Evolutionary conservation across 1,284 basidiomycete genomes (phyloP).

Genomic region (Cryptococcus sp.): DNA sequence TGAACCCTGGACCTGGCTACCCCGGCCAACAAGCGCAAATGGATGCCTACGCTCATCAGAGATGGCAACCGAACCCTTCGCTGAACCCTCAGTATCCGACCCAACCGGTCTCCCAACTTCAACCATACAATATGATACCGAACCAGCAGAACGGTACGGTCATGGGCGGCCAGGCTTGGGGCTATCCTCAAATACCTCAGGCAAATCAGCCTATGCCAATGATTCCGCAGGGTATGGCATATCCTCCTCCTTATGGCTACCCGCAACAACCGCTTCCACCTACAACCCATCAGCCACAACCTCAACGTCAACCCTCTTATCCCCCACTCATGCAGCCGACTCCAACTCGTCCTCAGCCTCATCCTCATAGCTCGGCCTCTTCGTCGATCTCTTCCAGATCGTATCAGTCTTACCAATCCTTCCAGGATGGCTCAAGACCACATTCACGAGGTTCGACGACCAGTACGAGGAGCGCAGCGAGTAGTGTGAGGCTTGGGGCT

Average conservation of each 20-base stretch:
- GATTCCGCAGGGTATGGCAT: conserved; percentile 42
- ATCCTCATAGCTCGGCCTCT: conserved; percentile 42
- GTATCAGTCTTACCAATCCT: conserved; percentile 41
- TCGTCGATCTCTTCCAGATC: conserved; percentile 47
- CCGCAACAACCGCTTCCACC: conserved; percentile 9
- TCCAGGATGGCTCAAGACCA: conserved; percentile 46
- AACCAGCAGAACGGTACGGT: conserved; percentile 6
- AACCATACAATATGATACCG: conserved; percentile 6
- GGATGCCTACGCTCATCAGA: conserved; percentile 8
- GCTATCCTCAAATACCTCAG: conserved; percentile 10
- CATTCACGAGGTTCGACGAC: conserved; percentile 50
- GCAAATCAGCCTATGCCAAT: conserved; percentile 35
- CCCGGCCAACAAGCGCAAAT: conserved; percentile 6
- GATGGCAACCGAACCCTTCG: conserved; percentile 11
- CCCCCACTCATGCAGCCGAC: conserved; percentile 38
- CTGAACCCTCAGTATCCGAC: not conserved
- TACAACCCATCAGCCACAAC: conserved; percentile 10
- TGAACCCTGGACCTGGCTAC: conserved; percentile 9
- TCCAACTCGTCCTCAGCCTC: conserved; percentile 37
- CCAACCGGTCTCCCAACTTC: conserved; percentile 3
- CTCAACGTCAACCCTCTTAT: conserved; percentile 15
- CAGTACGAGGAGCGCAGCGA: conserved; percentile 43
- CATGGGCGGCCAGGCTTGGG: conserved; percentile 13
- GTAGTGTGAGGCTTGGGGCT: conserved; percentile 44
- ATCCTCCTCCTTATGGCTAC: conserved; percentile 19